These are phyloP conservation scores for Diaporthe sp. DNA, from an alignment of 2,329 filamentous ascomycete species.

Conservation along the genomic window DNA sequence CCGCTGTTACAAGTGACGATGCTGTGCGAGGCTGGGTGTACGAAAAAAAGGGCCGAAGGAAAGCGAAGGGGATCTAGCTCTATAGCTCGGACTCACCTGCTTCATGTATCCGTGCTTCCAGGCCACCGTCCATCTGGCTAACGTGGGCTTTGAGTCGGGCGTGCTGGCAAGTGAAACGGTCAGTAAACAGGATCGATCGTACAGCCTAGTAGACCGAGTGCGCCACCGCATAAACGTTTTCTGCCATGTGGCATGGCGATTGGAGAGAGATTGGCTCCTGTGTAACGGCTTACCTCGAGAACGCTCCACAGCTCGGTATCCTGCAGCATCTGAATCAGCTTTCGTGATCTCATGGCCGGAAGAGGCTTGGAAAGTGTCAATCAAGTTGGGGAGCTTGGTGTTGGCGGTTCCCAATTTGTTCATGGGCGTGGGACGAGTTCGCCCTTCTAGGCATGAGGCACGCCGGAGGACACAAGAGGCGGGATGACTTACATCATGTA, in stretches of 20 bases:
- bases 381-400: not conserved
- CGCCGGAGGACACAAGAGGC: not conserved
- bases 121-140: constrained; percentile 83
- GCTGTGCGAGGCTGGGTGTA: constrained; percentile 28
- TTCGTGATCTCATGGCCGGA: constrained; percentile 24
- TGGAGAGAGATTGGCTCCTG: constrained; percentile 33
- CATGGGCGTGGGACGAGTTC: not conserved
- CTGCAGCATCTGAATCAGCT: constrained; percentile 37
- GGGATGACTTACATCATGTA: constrained; percentile 71
- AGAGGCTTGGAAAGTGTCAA: constrained; percentile 22
- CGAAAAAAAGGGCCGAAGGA: constrained; percentile 41
- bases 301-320: constrained; percentile 98
- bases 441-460: not conserved
- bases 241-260: constrained; percentile 35
- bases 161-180: constrained; percentile 64
- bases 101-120: constrained; percentile 93
- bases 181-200: constrained; percentile 34
- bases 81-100: constrained; percentile 73
- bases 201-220: constrained; percentile 50
- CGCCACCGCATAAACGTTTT: constrained; percentile 35
- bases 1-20: constrained; percentile 19
- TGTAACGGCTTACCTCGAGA: constrained; percentile 71
- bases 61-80: constrained; percentile 39
- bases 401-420: constrained; percentile 20
- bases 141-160: constrained; percentile 94